Evolutionary conservation across 345 rosid genomes (phyloP).

Genomic region (Citrus trifoliata): DNA sequence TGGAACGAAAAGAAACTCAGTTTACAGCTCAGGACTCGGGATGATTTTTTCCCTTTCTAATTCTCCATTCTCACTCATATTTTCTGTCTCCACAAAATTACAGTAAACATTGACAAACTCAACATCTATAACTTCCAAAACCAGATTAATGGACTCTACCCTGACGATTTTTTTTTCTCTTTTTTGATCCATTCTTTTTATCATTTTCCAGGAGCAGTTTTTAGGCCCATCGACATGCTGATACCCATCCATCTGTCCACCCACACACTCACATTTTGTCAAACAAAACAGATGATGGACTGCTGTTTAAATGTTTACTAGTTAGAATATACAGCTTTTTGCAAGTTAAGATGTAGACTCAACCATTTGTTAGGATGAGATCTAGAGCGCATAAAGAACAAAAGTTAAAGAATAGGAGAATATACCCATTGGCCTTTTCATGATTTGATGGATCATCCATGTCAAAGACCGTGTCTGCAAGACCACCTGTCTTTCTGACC

Average conservation of each 20-base stretch:
- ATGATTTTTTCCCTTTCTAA: neutral
- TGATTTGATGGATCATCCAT: slow-evolving; percentile 39
- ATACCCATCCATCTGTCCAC: neutral
- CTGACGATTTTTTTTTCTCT: neutral
- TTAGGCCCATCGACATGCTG: neutral
- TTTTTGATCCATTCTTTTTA: neutral
- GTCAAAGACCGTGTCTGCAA: slow-evolving; percentile 59
- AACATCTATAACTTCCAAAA: too few relatives aligned
- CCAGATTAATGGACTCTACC: too few relatives aligned
- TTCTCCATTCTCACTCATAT: neutral
- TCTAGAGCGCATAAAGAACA: neutral
- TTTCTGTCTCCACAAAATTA: neutral
- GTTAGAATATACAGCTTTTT: neutral
- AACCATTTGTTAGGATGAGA: neutral
- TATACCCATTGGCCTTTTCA: slow-evolving; percentile 53
- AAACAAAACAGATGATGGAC: neutral
- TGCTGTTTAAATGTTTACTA: neutral
- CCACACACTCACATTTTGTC: neutral
- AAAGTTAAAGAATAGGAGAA: neutral
- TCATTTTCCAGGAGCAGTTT: neutral
- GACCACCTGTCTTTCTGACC: slow-evolving; percentile 65
- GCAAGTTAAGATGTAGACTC: neutral
- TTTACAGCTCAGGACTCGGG: neutral
- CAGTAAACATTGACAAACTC: neutral
- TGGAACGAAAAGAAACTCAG: neutral